phyloP scores from a whole-genome alignment of 495 filamentous ascomycete species.

The Pseudomonodictys pantanalensis region DNA sequence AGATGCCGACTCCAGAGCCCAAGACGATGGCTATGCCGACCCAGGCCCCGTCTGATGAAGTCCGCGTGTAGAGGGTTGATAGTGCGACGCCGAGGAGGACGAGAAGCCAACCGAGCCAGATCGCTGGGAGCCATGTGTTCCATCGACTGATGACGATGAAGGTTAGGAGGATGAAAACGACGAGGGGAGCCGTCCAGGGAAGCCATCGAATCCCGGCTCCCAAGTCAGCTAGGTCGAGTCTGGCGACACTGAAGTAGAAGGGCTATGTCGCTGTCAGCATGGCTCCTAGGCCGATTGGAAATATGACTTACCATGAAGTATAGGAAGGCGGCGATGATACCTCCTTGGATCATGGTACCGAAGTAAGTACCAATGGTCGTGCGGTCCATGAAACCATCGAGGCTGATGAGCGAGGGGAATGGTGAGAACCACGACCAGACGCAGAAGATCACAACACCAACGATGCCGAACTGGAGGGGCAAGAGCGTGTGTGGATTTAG shows the following conservation, averaged over 20 bases:
- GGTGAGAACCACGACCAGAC: conserved; percentile 29
- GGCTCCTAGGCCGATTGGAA: not conserved
- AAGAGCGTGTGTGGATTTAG: conserved; percentile 46
- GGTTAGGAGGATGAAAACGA: conserved; percentile 37
- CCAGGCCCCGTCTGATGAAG: conserved; percentile 45
- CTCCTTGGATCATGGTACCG: conserved; percentile 50
- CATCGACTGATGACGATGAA: conserved; percentile 45
- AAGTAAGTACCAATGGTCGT: conserved; percentile 47
- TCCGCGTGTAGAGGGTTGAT: conserved; percentile 44
- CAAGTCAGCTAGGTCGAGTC: conserved; percentile 47
- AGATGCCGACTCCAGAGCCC: conserved; percentile 49
- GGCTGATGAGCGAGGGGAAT: conserved; percentile 53
- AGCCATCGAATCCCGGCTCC: conserved; percentile 58
- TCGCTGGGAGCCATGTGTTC: conserved; percentile 47
- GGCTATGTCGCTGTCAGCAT: conserved; percentile 36
- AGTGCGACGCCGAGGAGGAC: conserved; percentile 48
- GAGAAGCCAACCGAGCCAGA: conserved; percentile 52
- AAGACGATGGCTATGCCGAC: conserved; percentile 46
- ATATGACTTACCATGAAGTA: conserved; percentile 49
- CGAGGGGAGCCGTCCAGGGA: conserved; percentile 54
- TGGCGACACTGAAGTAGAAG: conserved; percentile 61
- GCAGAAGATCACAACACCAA: conserved; percentile 29
- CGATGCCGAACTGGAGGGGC: conserved; percentile 29
- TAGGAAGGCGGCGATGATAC: conserved; percentile 51
- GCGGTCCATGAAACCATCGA: conserved; percentile 47